Conservation (phyloP, 139 green algal genomes). For the Dunaliella primolecta region DNA sequence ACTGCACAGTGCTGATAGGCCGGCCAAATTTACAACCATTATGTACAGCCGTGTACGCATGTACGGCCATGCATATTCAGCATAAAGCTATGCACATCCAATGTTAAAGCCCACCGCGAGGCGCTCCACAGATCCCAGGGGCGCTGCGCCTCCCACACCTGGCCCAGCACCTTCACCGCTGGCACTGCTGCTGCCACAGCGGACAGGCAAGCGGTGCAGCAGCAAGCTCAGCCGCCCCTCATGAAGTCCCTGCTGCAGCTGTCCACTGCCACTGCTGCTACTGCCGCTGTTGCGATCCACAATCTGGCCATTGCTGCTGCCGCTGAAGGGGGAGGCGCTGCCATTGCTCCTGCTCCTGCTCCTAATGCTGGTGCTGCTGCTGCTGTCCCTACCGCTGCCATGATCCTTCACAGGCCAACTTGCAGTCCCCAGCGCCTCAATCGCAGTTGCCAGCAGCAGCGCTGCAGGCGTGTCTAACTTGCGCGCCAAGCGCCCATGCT, state of each 20-base stretch:
- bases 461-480: not conserved
- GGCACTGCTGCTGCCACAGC: not conserved
- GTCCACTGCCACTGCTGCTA: not conserved
- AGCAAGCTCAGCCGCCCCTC: too few species aligned
- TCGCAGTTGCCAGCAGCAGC: not conserved
- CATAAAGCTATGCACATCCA: too few species aligned
- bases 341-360: too few species aligned
- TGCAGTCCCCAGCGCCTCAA: not conserved
- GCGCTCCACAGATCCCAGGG: not conserved
- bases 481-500: not conserved
- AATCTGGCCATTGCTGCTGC: not conserved
- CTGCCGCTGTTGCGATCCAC: too few species aligned
- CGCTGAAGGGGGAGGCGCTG: too few species aligned
- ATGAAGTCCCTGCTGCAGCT: too few species aligned
- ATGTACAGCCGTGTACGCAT: too few species aligned
- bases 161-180: not conserved
- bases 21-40: too few species aligned
- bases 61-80: too few species aligned
- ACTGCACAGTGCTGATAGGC: too few species aligned
- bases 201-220: not conserved
- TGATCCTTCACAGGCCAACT: not conserved
- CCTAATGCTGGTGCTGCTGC: not conserved
- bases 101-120: not conserved
- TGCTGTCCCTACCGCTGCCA: not conserved
- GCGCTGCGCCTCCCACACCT: not conserved